These are phyloP conservation scores for Spergularia bocconei DNA, from an alignment of 148 eudicot species.

Conservation along the genomic window DNA sequence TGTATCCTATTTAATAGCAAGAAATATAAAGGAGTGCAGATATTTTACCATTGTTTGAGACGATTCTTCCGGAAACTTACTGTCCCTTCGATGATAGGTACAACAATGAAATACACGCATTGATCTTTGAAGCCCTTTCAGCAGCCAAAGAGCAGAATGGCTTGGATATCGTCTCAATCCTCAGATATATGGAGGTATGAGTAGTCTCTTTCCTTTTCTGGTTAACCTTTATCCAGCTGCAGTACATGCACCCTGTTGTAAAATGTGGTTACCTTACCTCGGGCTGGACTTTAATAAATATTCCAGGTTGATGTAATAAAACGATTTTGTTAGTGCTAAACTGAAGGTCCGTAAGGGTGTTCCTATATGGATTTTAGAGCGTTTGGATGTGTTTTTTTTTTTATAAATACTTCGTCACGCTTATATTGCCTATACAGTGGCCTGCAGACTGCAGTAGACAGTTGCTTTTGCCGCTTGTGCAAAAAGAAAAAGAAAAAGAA, in stretches of 20 bases:
- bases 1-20: background rate
- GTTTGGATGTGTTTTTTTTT: background rate
- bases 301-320: background rate
- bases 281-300: background rate
- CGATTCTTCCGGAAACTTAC: background rate
- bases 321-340: background rate
- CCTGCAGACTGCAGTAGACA: too few species aligned
- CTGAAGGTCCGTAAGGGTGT: background rate
- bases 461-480: too few species aligned
- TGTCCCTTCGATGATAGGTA: constrained; percentile 45
- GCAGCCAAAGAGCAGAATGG: constrained; percentile 57
- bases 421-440: background rate
- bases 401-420: background rate
- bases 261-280: background rate
- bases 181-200: constrained; percentile 72
- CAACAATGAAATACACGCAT: constrained; percentile 27
- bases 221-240: background rate
- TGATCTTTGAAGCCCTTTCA: constrained; percentile 78
- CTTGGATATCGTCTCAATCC: constrained; percentile 54
- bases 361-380: constrained; percentile 1
- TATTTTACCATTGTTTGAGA: background rate
- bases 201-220: background rate
- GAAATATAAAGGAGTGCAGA: background rate
- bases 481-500: too few species aligned
- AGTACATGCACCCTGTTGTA: background rate